Evolutionary conservation across 169 alveolate genomes (phyloP).

Genomic region (Theileria equi): DNA sequence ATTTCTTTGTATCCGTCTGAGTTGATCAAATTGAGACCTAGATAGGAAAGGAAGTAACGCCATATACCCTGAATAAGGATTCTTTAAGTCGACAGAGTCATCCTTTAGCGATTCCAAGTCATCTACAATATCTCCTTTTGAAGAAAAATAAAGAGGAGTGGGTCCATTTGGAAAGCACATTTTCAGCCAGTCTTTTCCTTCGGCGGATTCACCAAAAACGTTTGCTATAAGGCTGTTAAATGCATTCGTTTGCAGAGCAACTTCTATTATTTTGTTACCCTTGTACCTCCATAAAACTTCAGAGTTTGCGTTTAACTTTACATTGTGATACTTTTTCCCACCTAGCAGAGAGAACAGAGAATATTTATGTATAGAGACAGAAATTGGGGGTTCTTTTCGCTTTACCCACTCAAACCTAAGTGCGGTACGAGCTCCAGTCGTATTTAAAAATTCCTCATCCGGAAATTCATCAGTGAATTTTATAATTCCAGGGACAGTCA

Average conservation of each 20-base stretch:
- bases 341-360: constrained; percentile 35
- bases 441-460: constrained; percentile 24
- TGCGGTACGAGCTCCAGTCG: constrained; percentile 44
- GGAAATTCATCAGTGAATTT: constrained; percentile 18
- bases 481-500: constrained; percentile 40
- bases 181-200: constrained; percentile 40
- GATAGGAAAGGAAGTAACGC: constrained; percentile 72
- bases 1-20: constrained; percentile 26
- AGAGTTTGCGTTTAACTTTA: constrained; percentile 1
- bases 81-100: constrained; percentile 39
- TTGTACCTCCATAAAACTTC: constrained; percentile 52
- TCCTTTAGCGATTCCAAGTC: constrained; percentile 10
- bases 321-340: constrained; percentile 20
- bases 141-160: constrained; percentile 28
- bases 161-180: constrained; percentile 52
- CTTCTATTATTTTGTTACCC: constrained; percentile 39
- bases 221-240: constrained; percentile 14
- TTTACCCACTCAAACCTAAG: constrained; percentile 43
- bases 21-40: constrained; percentile 48
- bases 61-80: constrained; percentile 70
- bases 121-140: not conserved
- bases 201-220: constrained; percentile 3
- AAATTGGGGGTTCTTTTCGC: constrained; percentile 5
- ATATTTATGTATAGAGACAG: constrained; percentile 40
- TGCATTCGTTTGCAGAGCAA: constrained; percentile 27